Evolutionary conservation across 2,329 filamentous ascomycete genomes (phyloP), one percentile per base, ranked within the genome.

Genomic region (Bretziella fagacearum): DNA sequence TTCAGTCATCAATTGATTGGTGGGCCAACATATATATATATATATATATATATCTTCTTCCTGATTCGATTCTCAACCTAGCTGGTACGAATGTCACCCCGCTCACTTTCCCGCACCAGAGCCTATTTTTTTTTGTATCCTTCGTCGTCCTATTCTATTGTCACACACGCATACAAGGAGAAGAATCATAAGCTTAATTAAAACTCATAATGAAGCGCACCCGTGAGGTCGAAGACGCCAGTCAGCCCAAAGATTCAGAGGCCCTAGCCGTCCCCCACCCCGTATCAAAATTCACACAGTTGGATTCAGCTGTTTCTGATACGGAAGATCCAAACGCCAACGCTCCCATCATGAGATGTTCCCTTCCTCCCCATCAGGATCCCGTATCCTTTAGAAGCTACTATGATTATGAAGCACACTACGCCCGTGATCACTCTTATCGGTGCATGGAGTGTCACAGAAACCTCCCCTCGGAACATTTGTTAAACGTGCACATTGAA

Each of bases 331-430:
- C 58, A 20, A 57, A 56, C 51, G 53, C 60, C 49, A 56, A 62
- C 37, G 57, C 65, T 50, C 63, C 72, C 51, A 56, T 54, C 49
- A 93, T 95, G 74, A 75, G 69, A 62, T 96, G 89, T 65, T 76
- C 74, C 17, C 68, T 96, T 18, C 84, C 87, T 46, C 84, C 84
- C 40, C 87, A 95, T 62, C 70, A 67, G 54, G 73, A 80, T 51
- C 68, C 76, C 1, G 57, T 91, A 47, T 66, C 69, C 3, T 96
- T 98, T 61, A 59, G 66, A 20, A 77, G 78, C 0, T 86, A 85
- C 57, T 71, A 77, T 50, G 83, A 86, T 13, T 95, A 93, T 62
- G 86, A 95, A 59, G 65, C 79, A 6, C 91, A 98, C 60, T 95
- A 95, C 64, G 71, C 68, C 54, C 79, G 84, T 57, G 68, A 72